Base-by-base conservation (phyloP, 2,329 filamentous ascomycete genomes). In the Drechslera avenae region DNA sequence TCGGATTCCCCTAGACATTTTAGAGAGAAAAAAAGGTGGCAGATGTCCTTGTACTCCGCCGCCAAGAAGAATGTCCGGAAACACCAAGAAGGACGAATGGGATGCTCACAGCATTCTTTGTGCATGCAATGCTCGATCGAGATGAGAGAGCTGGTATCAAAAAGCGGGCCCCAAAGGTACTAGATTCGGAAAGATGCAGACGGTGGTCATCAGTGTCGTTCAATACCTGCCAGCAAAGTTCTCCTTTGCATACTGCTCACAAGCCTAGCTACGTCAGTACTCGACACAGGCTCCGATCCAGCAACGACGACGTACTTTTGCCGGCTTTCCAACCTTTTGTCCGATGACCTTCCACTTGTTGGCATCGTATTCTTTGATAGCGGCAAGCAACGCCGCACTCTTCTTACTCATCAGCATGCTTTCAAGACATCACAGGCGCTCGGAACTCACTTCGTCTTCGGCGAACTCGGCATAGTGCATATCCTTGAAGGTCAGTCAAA, bases 381-480 rank as follows among this genome's bases (percentile, higher is more conserved):
- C 94, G 59, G 89, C 91, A 61, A 96, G 84, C 52, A 99, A 78
- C 31, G 89, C 89, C 64, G 86, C 83, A 69, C 86, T 91, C 84
- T 90, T 81, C 66, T 65, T 60, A 62, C 52, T 54, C 30, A 59
- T 73, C 56, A 72, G 66, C 54, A 55, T 49, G 42, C 58, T 34
- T 40, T 47, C 51, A 50, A 50, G 47, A 39, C 17, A 14, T 43
- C 28, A 10, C 4, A 4, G n/a, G 13, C 30, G 19, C 18, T 30
- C 26, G 31, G 16, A 52, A 60, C 63, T 76, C 79, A 95, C 91
- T 85, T 97, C 94, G 70, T 97, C 91, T 79, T 97, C 93, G 41
- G 90, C 92, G 73, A 99, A 97, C 72, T 97, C 94, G 60, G 94
- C 94, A 73, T 97, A 97, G 73, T 99, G 94, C 94, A 99, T 99